Evolutionary conservation across 2,329 filamentous ascomycete genomes (phyloP).

Genomic region (Cladosporium velox): DNA sequence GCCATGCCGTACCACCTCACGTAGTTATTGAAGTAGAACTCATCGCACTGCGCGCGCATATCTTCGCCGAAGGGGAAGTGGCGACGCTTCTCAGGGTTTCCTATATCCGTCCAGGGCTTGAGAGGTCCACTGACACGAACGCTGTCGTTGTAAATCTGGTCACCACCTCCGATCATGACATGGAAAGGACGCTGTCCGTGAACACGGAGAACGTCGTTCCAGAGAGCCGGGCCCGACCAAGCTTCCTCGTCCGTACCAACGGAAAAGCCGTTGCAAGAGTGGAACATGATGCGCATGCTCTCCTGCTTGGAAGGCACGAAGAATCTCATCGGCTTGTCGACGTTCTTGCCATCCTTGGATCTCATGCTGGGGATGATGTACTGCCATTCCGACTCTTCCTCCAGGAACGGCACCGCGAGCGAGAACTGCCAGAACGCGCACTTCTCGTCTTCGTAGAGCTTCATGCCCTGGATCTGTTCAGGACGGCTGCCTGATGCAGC

Average conservation of each 20-base stretch:
- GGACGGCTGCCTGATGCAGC: conserved; percentile 31
- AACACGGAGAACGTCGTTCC: conserved; percentile 65
- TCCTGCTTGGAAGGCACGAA: conserved; percentile 60
- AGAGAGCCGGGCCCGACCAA: conserved; percentile 61
- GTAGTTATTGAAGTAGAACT: conserved; percentile 65
- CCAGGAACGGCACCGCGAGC: conserved; percentile 65
- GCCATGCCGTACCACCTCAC: conserved; percentile 68
- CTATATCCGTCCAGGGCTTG: conserved; percentile 63
- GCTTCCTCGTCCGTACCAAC: conserved; percentile 65
- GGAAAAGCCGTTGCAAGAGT: conserved; percentile 69
- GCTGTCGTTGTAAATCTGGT: conserved; percentile 78
- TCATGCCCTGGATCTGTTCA: conserved; percentile 46
- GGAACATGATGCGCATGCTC: conserved; percentile 70
- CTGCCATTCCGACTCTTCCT: conserved; percentile 74
- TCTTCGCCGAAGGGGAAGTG: conserved; percentile 66
- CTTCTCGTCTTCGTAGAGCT: conserved; percentile 60
- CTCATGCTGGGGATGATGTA: conserved; percentile 71
- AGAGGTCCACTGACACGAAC: conserved; percentile 84
- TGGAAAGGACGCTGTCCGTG: conserved; percentile 63
- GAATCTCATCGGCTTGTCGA: conserved; percentile 50
- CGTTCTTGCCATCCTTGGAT: conserved; percentile 27
- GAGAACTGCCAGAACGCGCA: conserved; percentile 63
- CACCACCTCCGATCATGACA: conserved; percentile 83
- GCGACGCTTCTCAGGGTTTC: conserved; percentile 61
- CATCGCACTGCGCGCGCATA: conserved; percentile 60